These are phyloP conservation scores for Mycena latifolia DNA, from an alignment of 768 basidiomycete genomes.

Conservation along the genomic window DNA sequence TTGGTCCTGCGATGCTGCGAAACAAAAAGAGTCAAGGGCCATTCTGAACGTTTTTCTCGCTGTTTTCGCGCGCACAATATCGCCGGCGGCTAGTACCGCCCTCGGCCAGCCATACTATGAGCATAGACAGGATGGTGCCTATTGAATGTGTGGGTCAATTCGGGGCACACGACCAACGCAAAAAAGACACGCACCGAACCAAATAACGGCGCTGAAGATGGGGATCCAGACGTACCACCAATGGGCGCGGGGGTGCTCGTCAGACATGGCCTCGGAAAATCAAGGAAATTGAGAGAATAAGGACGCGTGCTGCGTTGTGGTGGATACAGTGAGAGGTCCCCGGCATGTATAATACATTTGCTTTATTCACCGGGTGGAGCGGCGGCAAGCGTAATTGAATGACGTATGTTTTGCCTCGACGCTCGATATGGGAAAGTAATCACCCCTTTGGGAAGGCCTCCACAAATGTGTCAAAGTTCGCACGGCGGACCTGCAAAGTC, in stretches of 20 bases:
- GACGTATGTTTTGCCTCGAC: neutral
- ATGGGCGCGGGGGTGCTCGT: constrained; percentile 52
- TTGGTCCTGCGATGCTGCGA: constrained; percentile 60
- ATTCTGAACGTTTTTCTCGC: too few species aligned
- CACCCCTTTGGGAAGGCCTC: constrained; percentile 4
- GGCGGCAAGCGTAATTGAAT: too few species aligned
- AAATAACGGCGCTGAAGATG: constrained; percentile 67
- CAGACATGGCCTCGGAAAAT: constrained; percentile 31
- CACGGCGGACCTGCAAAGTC: too few species aligned
- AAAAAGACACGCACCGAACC: constrained; percentile 64
- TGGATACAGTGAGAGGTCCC: constrained; percentile 12
- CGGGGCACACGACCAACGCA: neutral
- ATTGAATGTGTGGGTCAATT: constrained; percentile 12
- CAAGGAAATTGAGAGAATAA: too few species aligned
- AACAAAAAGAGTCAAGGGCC: constrained; percentile 33
- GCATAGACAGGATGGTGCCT: constrained; percentile 75
- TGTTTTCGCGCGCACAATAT: constrained; percentile 49
- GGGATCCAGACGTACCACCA: constrained; percentile 79
- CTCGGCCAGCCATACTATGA: constrained; percentile 75
- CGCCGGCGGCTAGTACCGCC: constrained; percentile 64
- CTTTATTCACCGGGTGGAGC: too few species aligned
- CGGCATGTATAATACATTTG: too few species aligned
- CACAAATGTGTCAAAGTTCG: too few species aligned
- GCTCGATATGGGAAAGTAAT: constrained; percentile 9
- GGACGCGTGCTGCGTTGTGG: too few species aligned